Percentiles rank a stretch among this genome's conserved stretches.
These are phyloP conservation scores for Curvularia spicifera DNA, from an alignment of 2,329 filamentous ascomycete genomes.

Conservation along the genomic window DNA sequence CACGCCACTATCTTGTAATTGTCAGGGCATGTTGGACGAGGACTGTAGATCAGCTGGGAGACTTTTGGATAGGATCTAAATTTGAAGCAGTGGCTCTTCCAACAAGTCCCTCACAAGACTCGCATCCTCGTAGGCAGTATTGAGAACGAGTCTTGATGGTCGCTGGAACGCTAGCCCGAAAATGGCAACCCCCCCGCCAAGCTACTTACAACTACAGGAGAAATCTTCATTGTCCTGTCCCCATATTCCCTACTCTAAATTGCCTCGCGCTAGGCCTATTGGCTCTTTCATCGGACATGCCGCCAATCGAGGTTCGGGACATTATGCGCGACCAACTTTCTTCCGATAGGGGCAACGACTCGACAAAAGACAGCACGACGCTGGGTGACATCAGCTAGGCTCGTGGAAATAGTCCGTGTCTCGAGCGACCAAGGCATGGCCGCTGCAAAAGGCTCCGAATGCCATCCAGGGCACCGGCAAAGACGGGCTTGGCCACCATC, in stretches of 20 bases:
- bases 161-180: not conserved
- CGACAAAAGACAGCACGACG: not conserved
- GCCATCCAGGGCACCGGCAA: not conserved
- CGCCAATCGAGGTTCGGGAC: not conserved
- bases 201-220: not conserved
- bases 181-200: not conserved
- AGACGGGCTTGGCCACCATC: conserved; percentile 1
- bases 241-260: not conserved
- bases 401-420: not conserved
- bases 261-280: not conserved
- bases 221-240: not conserved
- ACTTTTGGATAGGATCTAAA: no score
- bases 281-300: not conserved
- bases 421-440: not conserved
- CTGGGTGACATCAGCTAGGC: not conserved
- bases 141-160: not conserved
- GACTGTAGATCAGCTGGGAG: no score
- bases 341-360: not conserved
- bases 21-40: no score
- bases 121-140: not conserved
- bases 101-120: not conserved
- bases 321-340: not conserved
- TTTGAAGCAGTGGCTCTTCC: not conserved
- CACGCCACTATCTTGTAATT: no score
- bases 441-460: not conserved